Evolutionary conservation across 768 basidiomycete genomes (phyloP), one percentile per base, ranked within the genome.

Genomic region (Auricularia heimuer): DNA sequence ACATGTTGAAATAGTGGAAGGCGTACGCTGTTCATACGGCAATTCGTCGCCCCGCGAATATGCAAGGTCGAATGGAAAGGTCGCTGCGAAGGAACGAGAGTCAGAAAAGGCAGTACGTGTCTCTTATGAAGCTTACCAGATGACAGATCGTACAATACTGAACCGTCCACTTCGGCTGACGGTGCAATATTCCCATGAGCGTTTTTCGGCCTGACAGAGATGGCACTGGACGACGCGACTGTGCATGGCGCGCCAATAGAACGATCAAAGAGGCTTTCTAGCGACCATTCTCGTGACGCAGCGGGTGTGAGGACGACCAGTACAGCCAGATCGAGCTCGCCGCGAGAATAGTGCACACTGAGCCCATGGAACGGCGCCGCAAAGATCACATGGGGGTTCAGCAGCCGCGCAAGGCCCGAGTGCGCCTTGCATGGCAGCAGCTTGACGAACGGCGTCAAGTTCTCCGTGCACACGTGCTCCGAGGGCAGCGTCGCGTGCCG

Each of bases 391-490:
- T 96, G 92, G 0, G 93, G 90, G 71, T 94, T 92, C 54, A 98
- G 78, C 29, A 98, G 80, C 16, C 76, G 79, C 0, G 93, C 90
- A 24, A 98, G 81, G 12, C 97, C 95, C 0, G 94, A 92, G 21
- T 82, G 77, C 4, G 90, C 86, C 71, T 97, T 92, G 79, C 96
- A 98, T 0, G 97, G 97, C 1, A 98, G 78, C 10, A 98, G 85
- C 72, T 96, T 94, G 65, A 98, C 81, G 77, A 98, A 97, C 0
- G 97, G 96, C 0, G 96, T 98, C 8, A 98, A 78, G 71, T 98
- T 98, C 73, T 98, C 97, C 3, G 96, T 98, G 72, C 96, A 99
- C n/a, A 98, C 90, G 69, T 87, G 80, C 72, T 95, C 92, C 3
- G 87, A 90, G 6, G 90, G 89, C 21, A 89, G 81, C 7, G 84